Evolutionary conservation across 2,329 filamentous ascomycete genomes (phyloP).

Genomic region (Xylaria sp.): DNA sequence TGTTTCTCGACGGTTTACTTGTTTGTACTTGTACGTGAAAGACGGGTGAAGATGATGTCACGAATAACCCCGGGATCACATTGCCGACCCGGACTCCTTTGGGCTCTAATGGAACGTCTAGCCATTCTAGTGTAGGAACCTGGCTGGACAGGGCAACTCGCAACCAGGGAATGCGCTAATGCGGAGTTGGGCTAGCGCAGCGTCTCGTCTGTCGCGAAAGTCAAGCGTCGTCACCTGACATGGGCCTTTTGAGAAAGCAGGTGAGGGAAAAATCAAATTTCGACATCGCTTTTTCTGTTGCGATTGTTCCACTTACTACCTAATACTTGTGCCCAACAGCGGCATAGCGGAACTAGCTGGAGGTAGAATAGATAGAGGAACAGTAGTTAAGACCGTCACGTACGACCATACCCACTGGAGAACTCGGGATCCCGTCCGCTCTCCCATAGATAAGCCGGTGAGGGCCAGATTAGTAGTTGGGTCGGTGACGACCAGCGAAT

Average conservation of each 20-base stretch:
- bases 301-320: too few species aligned
- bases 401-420: not conserved
- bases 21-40: not conserved
- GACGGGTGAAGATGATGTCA: not conserved
- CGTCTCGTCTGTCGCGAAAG: slow-evolving; percentile 1
- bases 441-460: not conserved
- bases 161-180: not conserved
- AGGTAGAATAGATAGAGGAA: not conserved
- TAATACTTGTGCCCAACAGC: too few species aligned
- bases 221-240: slow-evolving; percentile 12
- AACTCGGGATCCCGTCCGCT: not conserved
- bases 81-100: too few species aligned
- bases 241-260: too few species aligned
- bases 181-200: not conserved
- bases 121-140: too few species aligned
- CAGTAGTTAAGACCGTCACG: not conserved
- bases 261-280: too few species aligned
- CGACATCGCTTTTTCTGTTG: too few species aligned
- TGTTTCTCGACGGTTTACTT: not conserved
- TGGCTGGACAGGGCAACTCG: too few species aligned
- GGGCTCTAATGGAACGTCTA: too few species aligned
- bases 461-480: not conserved
- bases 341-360: too few species aligned
- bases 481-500: not conserved
- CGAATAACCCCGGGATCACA: not conserved